Base-by-base conservation (phyloP, 345 rosid genomes). In the Citrus inodora region DNA sequence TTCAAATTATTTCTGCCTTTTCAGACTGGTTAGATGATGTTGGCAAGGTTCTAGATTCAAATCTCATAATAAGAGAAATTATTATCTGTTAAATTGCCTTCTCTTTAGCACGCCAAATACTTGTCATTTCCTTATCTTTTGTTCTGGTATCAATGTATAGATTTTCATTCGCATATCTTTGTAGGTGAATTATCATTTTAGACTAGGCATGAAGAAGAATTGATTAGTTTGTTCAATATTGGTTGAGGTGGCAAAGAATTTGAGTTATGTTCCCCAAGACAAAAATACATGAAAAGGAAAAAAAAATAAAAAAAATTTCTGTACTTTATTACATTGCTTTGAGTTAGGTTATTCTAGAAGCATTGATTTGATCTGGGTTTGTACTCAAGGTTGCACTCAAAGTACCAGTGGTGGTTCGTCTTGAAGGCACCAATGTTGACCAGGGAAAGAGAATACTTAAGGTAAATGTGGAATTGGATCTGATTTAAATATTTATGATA, bases 381-480 rank as follows among this genome's bases (percentile, higher is more conserved):
- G 70, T 79, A 3, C 59, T 25, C 74, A 37, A 94, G 98, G 99
- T 96, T 81, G 81, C 92, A 7, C 89, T 97, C 35, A 92, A 97
- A 86, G 99, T 94, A 70, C 99, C 99, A 17, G 97, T 93, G 70
- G 92, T 93, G 75, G 95, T 92, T 72, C 92, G 94, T 69, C 83
- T 92, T 21, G 94, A 92, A 83, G 96, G 96, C 32, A 92, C 92
- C 22, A 89, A 89, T 78, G 92, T 89, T 25, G 92, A 89, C 67
- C 92, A 89, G 62, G 99, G 99, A 76, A 97, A 97, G 90, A 90
- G 99, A 82, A 97, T 92, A 65, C 89, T 94, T 59, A 97, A 89
- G 94, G 97, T 92, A 89, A 74, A 58, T 77, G 11, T 40, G 55
- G 71, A 63, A 66, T 53, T 40, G 68, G 71, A 60, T 77, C 53